Percentiles rank a stretch among this genome's conserved stretches.
These are phyloP conservation scores for Entomophthora muscae DNA, from an alignment of 371 early-diverging fungal genomes.

Conservation along the genomic window DNA sequence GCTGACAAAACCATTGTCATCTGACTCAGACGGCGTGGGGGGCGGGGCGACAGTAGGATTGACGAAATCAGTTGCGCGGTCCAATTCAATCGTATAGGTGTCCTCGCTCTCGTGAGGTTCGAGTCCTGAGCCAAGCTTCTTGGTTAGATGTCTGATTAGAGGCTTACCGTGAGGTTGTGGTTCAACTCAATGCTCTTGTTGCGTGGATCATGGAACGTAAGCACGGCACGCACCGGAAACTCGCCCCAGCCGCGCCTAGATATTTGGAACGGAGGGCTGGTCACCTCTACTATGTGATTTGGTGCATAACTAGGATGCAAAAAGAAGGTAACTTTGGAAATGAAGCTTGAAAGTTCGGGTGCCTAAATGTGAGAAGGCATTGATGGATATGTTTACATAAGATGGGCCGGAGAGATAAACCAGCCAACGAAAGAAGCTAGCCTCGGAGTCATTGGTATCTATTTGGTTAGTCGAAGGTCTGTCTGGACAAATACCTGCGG, in stretches of 20 bases:
- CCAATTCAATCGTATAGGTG: not conserved
- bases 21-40: not conserved
- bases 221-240: conserved; percentile 65
- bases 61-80: not conserved
- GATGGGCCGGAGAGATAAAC: conserved; percentile 53
- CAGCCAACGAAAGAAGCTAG: conserved; percentile 78
- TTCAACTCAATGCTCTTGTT: conserved; percentile 76
- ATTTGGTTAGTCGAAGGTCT: not conserved
- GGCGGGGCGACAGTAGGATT: not conserved
- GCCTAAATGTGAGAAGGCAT: conserved; percentile 8
- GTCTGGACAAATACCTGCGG: conserved; percentile 22
- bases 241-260: conserved; percentile 91
- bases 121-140: not conserved
- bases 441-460: conserved; percentile 27
- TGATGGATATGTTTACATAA: conserved; percentile 15
- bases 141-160: not conserved
- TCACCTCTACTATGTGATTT: conserved; percentile 64
- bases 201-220: conserved; percentile 47
- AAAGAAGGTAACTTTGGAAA: conserved; percentile 63
- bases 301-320: conserved; percentile 83
- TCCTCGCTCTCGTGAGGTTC: not conserved
- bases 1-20: not conserved
- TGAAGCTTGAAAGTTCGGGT: conserved; percentile 37
- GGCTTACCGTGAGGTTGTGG: conserved; percentile 50
- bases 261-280: conserved; percentile 59